phyloP scores from a whole-genome alignment of 768 basidiomycete genomes.

The Lentinula sp. region DNA sequence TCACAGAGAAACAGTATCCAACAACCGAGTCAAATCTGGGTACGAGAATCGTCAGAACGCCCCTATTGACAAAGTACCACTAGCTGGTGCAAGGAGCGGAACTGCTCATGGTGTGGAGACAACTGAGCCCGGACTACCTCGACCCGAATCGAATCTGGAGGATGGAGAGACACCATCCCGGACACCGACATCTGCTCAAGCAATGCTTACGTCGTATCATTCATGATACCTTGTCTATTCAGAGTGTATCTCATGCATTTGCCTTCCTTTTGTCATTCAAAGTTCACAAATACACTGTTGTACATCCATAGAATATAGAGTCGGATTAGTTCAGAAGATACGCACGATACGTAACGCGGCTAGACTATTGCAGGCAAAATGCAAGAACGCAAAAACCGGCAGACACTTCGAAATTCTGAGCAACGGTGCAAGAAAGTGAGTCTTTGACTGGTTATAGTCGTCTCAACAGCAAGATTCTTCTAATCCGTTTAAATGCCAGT shows the following conservation, averaged over 20 bases:
- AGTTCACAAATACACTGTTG: background rate
- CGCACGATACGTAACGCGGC: background rate
- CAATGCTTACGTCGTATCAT: background rate
- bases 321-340: background rate
- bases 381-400: no score
- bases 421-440: no score
- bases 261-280: background rate
- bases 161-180: constrained; percentile 27
- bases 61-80: constrained; percentile 70
- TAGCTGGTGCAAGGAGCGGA: constrained; percentile 62
- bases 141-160: constrained; percentile 36
- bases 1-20: constrained; percentile 71
- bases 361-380: no score
- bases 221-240: background rate
- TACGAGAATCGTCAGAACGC: constrained; percentile 49
- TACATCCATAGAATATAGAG: background rate
- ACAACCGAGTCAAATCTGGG: constrained; percentile 81
- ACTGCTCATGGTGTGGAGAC: constrained; percentile 61
- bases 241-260: background rate
- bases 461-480: no score
- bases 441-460: no score
- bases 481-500: no score
- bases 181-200: background rate
- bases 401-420: no score
- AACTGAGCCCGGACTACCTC: constrained; percentile 43